Evolutionary conservation across 257 asterid species (phyloP), one percentile per base, ranked within the genome.

Genomic region (Solanum verrucosum): DNA sequence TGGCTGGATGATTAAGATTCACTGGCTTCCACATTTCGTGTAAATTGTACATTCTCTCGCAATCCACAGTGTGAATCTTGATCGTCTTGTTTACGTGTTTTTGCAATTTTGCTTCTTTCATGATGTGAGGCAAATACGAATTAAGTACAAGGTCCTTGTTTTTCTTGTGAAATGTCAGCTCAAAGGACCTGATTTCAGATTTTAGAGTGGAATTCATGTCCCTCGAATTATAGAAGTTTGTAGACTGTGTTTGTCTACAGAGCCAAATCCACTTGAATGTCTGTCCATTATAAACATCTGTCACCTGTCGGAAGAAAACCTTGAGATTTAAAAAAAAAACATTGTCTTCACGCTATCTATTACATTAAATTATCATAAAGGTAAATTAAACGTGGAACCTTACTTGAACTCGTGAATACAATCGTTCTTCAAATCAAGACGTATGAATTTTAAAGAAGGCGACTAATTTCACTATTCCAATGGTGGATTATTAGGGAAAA

Each of bases 1-100:
- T 91, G 15, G 89, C 71, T 20, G 93, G 93, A 89, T 91, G 93
- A 12, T 89, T 86, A 18, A 91, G 91, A 63, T 87, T 81, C 9
- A 89, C 71, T 0, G 90, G 87, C 12, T 85, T 89, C 42, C 82
- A 78, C 37, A 78, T 42, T 33, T 44, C 25, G 5, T 27, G 65
- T 27, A 79, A 27, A 27, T 27, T 15, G 16, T 44, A 1, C 16
- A 44, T 79, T 20, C 21, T 27, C 5, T 79, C 88, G 2, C 11
- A 7, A 13, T 59, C 91, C 1, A 88, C 70, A 3, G 91, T 8
- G 40, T 75, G 77, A 14, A 91, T 87, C 86, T 87, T 89, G 14
- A 90, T 56, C 4, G 71, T 68, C 70, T 73, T 90, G 60, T 63
- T 81, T 63, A 86, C 86, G 33, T 88, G 87, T 37, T 88, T 73